These are phyloP conservation scores for Paramyrothecium roridum DNA, from an alignment of 2,329 filamentous ascomycete genomes.

Conservation along the genomic window DNA sequence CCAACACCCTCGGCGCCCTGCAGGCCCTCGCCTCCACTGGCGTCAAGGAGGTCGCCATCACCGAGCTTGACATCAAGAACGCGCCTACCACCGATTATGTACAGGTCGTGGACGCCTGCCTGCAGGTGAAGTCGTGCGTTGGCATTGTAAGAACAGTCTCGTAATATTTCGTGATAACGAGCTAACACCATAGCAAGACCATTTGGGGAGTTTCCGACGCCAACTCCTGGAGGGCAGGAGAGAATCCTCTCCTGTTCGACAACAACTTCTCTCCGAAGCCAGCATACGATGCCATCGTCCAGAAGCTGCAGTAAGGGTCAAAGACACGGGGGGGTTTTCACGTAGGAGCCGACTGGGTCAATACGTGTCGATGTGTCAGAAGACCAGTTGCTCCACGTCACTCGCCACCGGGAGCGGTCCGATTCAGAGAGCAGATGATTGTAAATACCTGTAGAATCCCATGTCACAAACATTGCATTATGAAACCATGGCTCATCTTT, in stretches of 20 bases:
- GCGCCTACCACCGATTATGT: conserved; percentile 54
- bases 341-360: neutral
- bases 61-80: conserved; percentile 62
- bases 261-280: conserved; percentile 25
- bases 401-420: too few species aligned
- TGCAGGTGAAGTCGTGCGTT: conserved; percentile 54
- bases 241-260: conserved; percentile 51
- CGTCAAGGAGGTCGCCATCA: conserved; percentile 56
- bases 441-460: too few species aligned
- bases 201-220: conserved; percentile 16
- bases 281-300: neutral
- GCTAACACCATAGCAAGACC: neutral
- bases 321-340: neutral
- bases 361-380: neutral
- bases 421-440: too few species aligned
- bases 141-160: conserved; percentile 41
- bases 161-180: too few species aligned
- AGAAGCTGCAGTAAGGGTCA: neutral
- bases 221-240: conserved; percentile 43
- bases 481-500: too few species aligned
- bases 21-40: conserved; percentile 43
- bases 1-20: conserved; percentile 42
- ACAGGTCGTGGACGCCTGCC: conserved; percentile 55
- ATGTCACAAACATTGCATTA: too few species aligned
- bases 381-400: too few species aligned